A percentile compares a stretch with the other conserved stretches of the same genome.
Conservation (phyloP, 768 basidiomycete genomes). For the Lactarius psammicola region DNA sequence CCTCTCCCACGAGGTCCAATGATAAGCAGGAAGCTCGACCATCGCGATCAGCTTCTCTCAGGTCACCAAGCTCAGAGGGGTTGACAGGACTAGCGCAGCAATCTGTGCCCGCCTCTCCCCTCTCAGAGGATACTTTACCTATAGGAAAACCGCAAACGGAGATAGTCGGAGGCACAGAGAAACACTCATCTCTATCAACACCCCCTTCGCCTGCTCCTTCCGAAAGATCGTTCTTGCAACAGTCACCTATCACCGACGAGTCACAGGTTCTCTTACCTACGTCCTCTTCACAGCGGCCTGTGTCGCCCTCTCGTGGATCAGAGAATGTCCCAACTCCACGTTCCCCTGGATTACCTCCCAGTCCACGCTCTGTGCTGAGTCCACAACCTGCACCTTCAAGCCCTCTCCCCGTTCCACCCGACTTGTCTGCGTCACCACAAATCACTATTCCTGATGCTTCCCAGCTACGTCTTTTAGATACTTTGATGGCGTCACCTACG, state of each 20-base stretch:
- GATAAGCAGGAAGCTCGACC: background rate
- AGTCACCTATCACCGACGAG: background rate
- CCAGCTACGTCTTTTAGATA: background rate
- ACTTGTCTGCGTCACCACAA: background rate
- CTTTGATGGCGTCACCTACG: constrained; percentile 5
- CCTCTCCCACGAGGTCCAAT: background rate
- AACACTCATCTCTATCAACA: background rate
- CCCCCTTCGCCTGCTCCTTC: background rate
- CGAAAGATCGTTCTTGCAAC: background rate
- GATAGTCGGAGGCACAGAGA: background rate
- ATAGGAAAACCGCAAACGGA: background rate
- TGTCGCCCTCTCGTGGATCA: background rate
- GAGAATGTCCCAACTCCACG: background rate
- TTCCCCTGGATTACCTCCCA: background rate
- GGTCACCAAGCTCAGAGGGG: background rate
- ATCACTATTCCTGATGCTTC: background rate
- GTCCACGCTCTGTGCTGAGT: background rate
- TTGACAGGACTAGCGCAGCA: background rate
- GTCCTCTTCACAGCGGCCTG: background rate
- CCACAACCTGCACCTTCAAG: background rate
- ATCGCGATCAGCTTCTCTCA: background rate
- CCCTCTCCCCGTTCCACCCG: background rate
- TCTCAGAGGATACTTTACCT: background rate
- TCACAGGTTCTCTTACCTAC: background rate
- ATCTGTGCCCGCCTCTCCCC: background rate